These are phyloP conservation scores for Raphanus sativus DNA, from an alignment of 345 rosid species.

Conservation along the genomic window DNA sequence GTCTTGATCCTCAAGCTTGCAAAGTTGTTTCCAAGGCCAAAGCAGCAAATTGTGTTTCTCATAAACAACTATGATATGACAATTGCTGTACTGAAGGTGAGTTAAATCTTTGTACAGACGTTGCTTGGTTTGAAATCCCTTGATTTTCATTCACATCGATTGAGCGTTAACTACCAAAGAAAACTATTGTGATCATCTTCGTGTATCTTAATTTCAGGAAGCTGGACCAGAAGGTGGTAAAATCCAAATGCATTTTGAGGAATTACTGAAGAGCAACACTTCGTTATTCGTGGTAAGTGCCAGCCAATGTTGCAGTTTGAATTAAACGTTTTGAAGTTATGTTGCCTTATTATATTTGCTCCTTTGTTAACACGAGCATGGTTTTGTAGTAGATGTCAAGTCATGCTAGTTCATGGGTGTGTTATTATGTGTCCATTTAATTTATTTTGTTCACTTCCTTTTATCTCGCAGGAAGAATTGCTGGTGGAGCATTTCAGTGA, in stretches of 20 bases:
- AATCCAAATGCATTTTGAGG: conserved; percentile 89
- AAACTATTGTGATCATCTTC: conserved; percentile 12
- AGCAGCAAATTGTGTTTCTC: conserved; percentile 81
- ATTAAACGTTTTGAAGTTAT: not conserved
- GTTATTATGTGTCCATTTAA: not conserved
- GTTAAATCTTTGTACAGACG: not conserved
- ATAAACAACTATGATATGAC: conserved; percentile 97
- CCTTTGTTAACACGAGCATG: not conserved
- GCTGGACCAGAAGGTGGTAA: conserved; percentile 96
- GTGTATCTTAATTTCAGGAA: conserved; percentile 53
- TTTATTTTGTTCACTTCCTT: not conserved
- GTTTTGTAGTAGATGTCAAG: conserved; percentile 13
- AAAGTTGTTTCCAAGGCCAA: conserved; percentile 63
- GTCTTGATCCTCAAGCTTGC: conserved; percentile 89
- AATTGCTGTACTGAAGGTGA: conserved; percentile 89
- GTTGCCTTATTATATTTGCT: not conserved
- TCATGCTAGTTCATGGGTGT: not conserved
- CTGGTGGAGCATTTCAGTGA: conserved; percentile 87
- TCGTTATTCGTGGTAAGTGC: conserved; percentile 76
- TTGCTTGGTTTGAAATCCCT: conserved; percentile 11
- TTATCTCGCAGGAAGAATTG: conserved; percentile 73
- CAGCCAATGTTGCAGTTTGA: conserved; percentile 18
- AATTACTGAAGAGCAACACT: conserved; percentile 84
- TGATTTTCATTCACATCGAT: conserved; percentile 10
- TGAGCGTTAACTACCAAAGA: not conserved